Conservation (phyloP, 2,329 filamentous ascomycete species). For the Pseudohalonectria lignicola region DNA sequence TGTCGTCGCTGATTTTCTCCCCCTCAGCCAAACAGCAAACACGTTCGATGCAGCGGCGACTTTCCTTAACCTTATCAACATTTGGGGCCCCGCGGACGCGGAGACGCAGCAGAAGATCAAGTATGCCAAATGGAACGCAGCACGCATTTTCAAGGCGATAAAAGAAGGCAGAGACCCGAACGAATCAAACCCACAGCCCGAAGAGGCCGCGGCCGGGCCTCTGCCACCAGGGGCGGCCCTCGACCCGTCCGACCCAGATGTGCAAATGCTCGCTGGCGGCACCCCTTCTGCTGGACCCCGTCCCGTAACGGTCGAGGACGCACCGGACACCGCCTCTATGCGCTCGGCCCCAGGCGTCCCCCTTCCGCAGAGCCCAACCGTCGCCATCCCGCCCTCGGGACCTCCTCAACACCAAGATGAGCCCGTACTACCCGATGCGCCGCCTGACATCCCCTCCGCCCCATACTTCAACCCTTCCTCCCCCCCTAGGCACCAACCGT, state of each 20-base stretch:
- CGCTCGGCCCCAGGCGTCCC: conserved; percentile 20
- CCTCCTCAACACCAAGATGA: no score
- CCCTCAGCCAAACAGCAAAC: conserved; percentile 88
- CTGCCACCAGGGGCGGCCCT: no score
- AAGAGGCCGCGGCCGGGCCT: conserved; percentile 27
- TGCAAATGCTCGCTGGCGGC: conserved; percentile 28
- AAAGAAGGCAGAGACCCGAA: conserved; percentile 90
- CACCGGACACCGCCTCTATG: conserved; percentile 29
- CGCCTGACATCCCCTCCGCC: conserved; percentile 7
- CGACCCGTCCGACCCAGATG: conserved; percentile 56
- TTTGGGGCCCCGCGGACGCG: conserved; percentile 67
- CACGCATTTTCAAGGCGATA: conserved; percentile 81
- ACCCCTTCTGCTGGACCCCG: conserved; percentile 14
- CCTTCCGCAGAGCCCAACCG: conserved; percentile 24
- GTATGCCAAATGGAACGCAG: conserved; percentile 91
- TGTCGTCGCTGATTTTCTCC: no score
- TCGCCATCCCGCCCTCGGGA: conserved; percentile 15
- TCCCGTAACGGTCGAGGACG: conserved; percentile 41
- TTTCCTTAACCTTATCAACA: conserved; percentile 77
- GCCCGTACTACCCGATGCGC: conserved; percentile 16
- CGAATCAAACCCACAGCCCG: conserved; percentile 66
- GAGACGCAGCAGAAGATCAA: conserved; percentile 83
- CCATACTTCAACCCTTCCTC: conserved; percentile 7
- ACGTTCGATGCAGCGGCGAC: conserved; percentile 89
- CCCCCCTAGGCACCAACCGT: conserved; percentile 7